phyloP scores from a whole-genome alignment of 106 monocot species.

The Dioscorea alata region DNA sequence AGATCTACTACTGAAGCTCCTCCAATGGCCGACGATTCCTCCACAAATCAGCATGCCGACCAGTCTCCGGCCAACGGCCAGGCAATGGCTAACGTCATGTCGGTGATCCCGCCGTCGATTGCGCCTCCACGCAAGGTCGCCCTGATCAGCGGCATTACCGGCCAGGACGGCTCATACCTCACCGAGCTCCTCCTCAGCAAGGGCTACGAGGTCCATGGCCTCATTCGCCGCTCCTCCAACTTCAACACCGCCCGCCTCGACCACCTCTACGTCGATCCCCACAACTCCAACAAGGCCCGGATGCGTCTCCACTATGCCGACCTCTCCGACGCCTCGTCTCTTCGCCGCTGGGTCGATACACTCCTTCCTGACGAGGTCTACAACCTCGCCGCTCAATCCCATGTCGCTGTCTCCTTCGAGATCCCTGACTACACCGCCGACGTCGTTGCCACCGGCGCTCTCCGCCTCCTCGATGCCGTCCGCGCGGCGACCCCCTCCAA shows the following conservation, averaged over 20 bases:
- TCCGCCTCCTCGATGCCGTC: constrained; percentile 96
- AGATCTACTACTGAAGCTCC: not conserved
- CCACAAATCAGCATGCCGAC: not conserved
- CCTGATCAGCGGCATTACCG: constrained; percentile 89
- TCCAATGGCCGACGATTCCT: constrained; percentile 1
- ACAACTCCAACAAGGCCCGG: constrained; percentile 69
- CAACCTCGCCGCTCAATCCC: constrained; percentile 97
- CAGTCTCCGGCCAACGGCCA: not conserved
- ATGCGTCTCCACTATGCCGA: constrained; percentile 99
- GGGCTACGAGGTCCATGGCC: constrained; percentile 94
- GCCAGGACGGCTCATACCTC: constrained; percentile 96
- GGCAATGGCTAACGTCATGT: not conserved
- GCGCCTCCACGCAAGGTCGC: constrained; percentile 56
- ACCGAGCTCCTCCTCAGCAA: constrained; percentile 82
- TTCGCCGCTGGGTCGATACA: constrained; percentile 83
- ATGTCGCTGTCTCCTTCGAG: constrained; percentile 98
- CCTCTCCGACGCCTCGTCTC: constrained; percentile 92
- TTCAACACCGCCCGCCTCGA: constrained; percentile 91
- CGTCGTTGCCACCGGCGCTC: constrained; percentile 85
- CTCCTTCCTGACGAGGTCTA: constrained; percentile 94
- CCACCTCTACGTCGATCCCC: constrained; percentile 94
- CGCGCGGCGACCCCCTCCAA: constrained; percentile 42
- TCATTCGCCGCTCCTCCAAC: constrained; percentile 95
- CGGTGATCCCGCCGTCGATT: constrained; percentile 24
- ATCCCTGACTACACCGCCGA: constrained; percentile 97